phyloP scores from a whole-genome alignment of 2,329 filamentous ascomycete species.

The Fonsecaea erecta region DNA sequence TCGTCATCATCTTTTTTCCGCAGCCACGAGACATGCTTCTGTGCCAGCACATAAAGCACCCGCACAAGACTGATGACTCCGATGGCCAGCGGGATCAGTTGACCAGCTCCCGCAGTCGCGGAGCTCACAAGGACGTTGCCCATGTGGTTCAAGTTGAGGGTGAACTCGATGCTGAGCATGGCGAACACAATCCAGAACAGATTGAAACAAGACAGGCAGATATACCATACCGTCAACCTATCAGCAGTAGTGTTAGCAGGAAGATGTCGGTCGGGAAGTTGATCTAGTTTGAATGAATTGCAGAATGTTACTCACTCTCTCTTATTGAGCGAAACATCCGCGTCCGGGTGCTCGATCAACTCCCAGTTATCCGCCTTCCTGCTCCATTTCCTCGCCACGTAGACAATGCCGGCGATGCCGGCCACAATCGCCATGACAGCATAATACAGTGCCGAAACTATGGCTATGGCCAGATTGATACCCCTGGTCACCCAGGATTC shows the following conservation, averaged over 20 bases:
- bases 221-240: conserved; percentile 12
- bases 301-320: conserved; percentile 14
- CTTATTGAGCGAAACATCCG: conserved; percentile 13
- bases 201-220: conserved; percentile 24
- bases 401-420: conserved; percentile 6
- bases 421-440: conserved; percentile 22
- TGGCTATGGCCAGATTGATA: conserved; percentile 11
- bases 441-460: conserved; percentile 17
- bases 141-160: conserved; percentile 29
- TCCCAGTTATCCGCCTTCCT: conserved; percentile 11
- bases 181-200: conserved; percentile 26
- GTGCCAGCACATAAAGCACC: conserved; percentile 14
- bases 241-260: background rate
- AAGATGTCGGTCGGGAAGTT: too few species aligned
- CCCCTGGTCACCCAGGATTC: conserved; percentile 13
- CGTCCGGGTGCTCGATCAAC: conserved; percentile 13
- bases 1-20: conserved; percentile 12
- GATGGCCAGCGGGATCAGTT: conserved; percentile 21
- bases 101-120: conserved; percentile 13
- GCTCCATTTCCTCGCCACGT: background rate
- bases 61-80: conserved; percentile 19
- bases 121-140: conserved; percentile 13
- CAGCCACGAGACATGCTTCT: conserved; percentile 6
- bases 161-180: conserved; percentile 29
- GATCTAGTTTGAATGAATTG: background rate